These are phyloP conservation scores for Fusarium poae DNA, from an alignment of 2,329 filamentous ascomycete genomes.

Conservation along the genomic window DNA sequence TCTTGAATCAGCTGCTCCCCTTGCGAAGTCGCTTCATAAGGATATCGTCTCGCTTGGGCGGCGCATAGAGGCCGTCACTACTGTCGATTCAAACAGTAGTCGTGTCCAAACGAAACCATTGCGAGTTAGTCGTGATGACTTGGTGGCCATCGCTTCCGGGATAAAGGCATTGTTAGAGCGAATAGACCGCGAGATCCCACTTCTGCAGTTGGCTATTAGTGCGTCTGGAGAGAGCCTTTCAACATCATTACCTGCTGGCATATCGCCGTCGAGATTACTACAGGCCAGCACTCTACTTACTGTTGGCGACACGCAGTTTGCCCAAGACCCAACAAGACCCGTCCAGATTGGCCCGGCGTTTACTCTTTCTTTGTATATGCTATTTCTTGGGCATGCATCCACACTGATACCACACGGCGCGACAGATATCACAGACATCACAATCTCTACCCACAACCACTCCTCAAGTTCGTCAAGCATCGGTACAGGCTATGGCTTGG, in stretches of 20 bases:
- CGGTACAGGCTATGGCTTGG: slow-evolving; percentile 47
- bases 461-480: neutral
- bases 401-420: slow-evolving; percentile 23
- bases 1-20: slow-evolving; percentile 84
- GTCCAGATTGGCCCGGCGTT: slow-evolving; percentile 91
- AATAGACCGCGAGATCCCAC: slow-evolving; percentile 91
- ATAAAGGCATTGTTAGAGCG: slow-evolving; percentile 80
- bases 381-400: slow-evolving; percentile 83
- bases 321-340: slow-evolving; percentile 69
- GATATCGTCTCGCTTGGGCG: slow-evolving; percentile 86
- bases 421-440: slow-evolving; percentile 4
- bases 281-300: slow-evolving; percentile 94
- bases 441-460: neutral
- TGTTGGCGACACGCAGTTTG: slow-evolving; percentile 86
- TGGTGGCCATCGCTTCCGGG: slow-evolving; percentile 77
- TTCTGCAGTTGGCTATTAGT: slow-evolving; percentile 93
- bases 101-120: slow-evolving; percentile 56
- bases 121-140: slow-evolving; percentile 68
- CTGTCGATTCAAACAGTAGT: slow-evolving; percentile 61
- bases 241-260: slow-evolving; percentile 80
- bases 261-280: slow-evolving; percentile 89
- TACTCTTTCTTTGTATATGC: slow-evolving; percentile 91
- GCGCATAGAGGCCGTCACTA: slow-evolving; percentile 77
- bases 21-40: slow-evolving; percentile 85
- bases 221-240: slow-evolving; percentile 91